These are phyloP conservation scores for Apiotrichum akiyoshidainum DNA, from an alignment of 1,284 basidiomycete genomes.

Conservation along the genomic window DNA sequence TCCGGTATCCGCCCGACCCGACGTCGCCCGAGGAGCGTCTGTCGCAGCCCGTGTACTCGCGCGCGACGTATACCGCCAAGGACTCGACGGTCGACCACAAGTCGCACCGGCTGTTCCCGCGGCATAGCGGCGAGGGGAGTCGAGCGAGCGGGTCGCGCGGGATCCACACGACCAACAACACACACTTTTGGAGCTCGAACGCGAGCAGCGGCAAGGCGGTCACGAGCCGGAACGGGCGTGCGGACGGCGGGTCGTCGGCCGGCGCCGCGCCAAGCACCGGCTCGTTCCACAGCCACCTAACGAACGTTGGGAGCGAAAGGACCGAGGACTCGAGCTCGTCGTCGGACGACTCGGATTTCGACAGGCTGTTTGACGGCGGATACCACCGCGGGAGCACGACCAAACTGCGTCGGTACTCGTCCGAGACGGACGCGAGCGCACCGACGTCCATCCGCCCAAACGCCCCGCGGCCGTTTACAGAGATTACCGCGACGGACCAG, in stretches of 20 bases:
- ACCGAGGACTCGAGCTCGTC: conserved; percentile 9
- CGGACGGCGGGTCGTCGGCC: background rate
- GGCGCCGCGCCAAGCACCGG: conserved; percentile 1
- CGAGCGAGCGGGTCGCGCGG: background rate
- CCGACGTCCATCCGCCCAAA: background rate
- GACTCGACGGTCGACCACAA: conserved; percentile 24
- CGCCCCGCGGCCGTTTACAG: conserved; percentile 8
- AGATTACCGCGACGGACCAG: conserved; percentile 5
- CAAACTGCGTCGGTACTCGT: conserved; percentile 7
- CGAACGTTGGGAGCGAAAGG: conserved; percentile 8
- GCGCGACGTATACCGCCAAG: conserved; percentile 42
- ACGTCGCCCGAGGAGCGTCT: conserved; percentile 42
- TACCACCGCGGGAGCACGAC: background rate
- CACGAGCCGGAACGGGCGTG: background rate
- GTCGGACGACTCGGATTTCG: conserved; percentile 25
- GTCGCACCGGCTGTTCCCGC: conserved; percentile 10
- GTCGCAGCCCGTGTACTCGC: conserved; percentile 42
- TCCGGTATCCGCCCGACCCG: conserved; percentile 47
- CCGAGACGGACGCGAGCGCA: conserved; percentile 1
- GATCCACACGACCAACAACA: background rate
- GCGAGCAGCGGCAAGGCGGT: conserved; percentile 1
- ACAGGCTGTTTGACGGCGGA: conserved; percentile 16
- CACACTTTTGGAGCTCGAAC: conserved; percentile 9
- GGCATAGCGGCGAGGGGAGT: conserved; percentile 3
- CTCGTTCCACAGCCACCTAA: conserved; percentile 12